Conservation (phyloP, 2,329 filamentous ascomycete species). For the Aspergillus clavatus region DNA sequence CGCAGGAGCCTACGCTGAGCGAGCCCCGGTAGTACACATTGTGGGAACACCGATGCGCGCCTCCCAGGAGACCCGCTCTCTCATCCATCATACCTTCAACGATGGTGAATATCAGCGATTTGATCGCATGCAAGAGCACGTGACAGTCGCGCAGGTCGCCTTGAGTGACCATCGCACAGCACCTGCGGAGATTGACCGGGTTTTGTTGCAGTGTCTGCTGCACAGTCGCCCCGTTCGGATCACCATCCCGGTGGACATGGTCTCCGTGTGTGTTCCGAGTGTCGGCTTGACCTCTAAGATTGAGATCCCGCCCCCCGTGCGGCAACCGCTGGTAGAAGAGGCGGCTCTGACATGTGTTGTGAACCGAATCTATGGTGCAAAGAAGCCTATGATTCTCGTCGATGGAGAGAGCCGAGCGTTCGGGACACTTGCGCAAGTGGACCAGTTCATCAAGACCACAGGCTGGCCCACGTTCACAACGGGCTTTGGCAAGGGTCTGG, state of each 20-base stretch:
- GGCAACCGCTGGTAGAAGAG: slow-evolving; percentile 5
- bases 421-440: slow-evolving; percentile 36
- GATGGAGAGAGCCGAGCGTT: slow-evolving; percentile 45
- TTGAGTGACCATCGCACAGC: slow-evolving; percentile 43
- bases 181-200: slow-evolving; percentile 48
- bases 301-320: slow-evolving; percentile 4
- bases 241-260: slow-evolving; percentile 51
- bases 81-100: slow-evolving; percentile 65
- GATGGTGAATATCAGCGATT: slow-evolving; percentile 51
- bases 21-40: slow-evolving; percentile 62
- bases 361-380: slow-evolving; percentile 39
- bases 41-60: slow-evolving; percentile 49
- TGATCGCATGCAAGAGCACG: slow-evolving; percentile 44
- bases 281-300: slow-evolving; percentile 10
- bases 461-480: slow-evolving; percentile 46
- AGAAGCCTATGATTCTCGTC: slow-evolving; percentile 47
- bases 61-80: slow-evolving; percentile 41
- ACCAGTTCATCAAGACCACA: slow-evolving; percentile 41
- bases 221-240: slow-evolving; percentile 54
- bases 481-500: slow-evolving; percentile 46
- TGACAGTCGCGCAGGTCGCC: slow-evolving; percentile 47
- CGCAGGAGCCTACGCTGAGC: slow-evolving; percentile 68
- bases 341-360: slow-evolving; percentile 32
- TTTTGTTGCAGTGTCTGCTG: slow-evolving; percentile 48
- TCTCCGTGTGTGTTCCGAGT: slow-evolving; percentile 24